phyloP scores from a whole-genome alignment of 1,284 basidiomycete genomes.

The Coriolopsis trogii region DNA sequence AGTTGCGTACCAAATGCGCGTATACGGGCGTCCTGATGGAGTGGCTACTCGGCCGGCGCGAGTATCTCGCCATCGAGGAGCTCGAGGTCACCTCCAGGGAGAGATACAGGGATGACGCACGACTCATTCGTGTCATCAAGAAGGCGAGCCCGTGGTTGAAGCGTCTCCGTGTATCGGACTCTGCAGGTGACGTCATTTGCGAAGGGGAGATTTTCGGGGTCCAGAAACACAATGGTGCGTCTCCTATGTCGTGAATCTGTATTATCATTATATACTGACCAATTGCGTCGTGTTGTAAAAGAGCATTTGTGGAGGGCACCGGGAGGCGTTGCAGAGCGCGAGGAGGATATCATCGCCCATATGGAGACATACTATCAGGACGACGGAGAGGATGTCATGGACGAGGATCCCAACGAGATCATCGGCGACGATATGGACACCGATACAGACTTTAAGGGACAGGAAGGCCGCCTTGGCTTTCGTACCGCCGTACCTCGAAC shows the following conservation, averaged over 20 bases:
- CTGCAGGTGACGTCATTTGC: neutral
- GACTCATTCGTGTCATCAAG: constrained; percentile 10
- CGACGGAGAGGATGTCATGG: neutral
- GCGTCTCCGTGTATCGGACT: constrained; percentile 1
- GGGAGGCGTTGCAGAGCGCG: no score
- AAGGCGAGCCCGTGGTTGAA: constrained; percentile 11
- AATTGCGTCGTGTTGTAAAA: no score
- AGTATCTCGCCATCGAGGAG: constrained; percentile 5
- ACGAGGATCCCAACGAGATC: neutral
- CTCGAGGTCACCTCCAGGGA: constrained; percentile 2
- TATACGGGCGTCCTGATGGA: constrained; percentile 12
- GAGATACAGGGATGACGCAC: constrained; percentile 8
- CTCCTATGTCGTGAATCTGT: neutral
- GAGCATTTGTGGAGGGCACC: no score
- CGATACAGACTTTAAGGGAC: no score
- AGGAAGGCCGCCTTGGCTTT: no score
- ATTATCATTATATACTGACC: no score
- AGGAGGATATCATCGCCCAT: neutral
- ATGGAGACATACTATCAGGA: neutral
- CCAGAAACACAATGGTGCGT: neutral
- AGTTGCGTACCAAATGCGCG: constrained; percentile 2
- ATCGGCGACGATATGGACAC: neutral
- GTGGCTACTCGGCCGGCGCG: constrained; percentile 9
- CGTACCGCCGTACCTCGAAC: neutral
- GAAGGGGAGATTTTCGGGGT: neutral